Evolutionary conservation across 768 basidiomycete species (phyloP), one percentile per base, ranked within the genome.

Genomic region (Naganishia onofrii): DNA sequence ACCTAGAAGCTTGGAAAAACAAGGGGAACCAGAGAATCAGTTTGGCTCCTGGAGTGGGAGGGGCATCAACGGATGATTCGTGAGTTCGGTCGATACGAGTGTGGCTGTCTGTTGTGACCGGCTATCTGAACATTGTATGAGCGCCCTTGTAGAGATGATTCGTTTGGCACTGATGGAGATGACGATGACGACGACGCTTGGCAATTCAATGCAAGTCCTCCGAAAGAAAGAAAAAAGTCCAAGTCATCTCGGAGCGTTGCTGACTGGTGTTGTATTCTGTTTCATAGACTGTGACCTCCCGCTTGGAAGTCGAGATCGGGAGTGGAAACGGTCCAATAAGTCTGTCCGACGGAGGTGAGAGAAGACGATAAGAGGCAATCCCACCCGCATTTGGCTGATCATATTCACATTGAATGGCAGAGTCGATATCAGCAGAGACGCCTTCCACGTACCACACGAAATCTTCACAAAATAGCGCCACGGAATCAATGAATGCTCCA

Each of bases 11-110:
- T 32, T 89, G 89, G 89, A 79, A 85, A 57, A 84, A 86, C 71
- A 82, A 80, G 32, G 89, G 88, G 5, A 91, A 89, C 1, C 87
- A 87, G 51, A 85, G 92, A 66, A 87, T 87, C n/a, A 91, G 90
- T 76, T 83, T 95, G 48, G 89, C 79, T 7, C 73, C 77, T 1
- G 81, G 77, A 0, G 77, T 78, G 0, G 78, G 80, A 38, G 79
- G 76, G 8, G 56, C 68, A n/a, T 85, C 84, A 44, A 87, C 88
- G 55, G 89, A 88, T 69, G 84, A 87, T 75, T 84, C 84, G 52
- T 73, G 64, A 63, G 64, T 54, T 19, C 36, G 53, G 29, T 34
- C 55, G 83, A 9, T 66, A 48, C 28, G 56, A n/a, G n/a, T n/a
- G n/a, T 28, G 34, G 34, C 12, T 1, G 2, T 19, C 5, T 42